Conservation (phyloP, 176 grass and related monocot species). For the Eragrostis curvula region DNA sequence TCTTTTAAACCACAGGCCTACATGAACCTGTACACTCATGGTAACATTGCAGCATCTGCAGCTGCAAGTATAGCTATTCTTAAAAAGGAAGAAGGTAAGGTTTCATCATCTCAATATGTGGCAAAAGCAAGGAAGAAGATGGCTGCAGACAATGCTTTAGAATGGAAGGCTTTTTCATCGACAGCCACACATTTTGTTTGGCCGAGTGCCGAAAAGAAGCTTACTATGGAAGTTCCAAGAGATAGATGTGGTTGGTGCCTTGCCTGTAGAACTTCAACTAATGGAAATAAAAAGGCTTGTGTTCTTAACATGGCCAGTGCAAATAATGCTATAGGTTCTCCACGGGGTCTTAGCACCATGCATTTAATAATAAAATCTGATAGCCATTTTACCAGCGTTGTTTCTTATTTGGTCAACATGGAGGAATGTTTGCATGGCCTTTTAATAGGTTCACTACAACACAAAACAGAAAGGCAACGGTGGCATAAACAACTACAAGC, state of each 20-base stretch:
- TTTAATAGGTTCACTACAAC: constrained; percentile 67
- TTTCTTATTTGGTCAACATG: constrained; percentile 85
- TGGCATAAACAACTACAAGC: constrained; percentile 74
- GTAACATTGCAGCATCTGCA: constrained; percentile 85
- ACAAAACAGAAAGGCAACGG: constrained; percentile 51
- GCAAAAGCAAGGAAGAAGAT: constrained; percentile 68
- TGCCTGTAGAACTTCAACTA: constrained; percentile 79
- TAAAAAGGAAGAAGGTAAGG: constrained; percentile 77
- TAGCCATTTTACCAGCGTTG: constrained; percentile 69
- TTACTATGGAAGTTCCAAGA: constrained; percentile 80
- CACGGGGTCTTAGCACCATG: constrained; percentile 61
- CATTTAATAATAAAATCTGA: constrained; percentile 63
- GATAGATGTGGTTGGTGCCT: constrained; percentile 98
- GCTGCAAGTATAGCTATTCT: constrained; percentile 87
- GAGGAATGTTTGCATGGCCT: constrained; percentile 90
- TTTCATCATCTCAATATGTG: constrained; percentile 52
- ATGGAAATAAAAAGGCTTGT: constrained; percentile 79
- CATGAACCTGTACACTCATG: constrained; percentile 90
- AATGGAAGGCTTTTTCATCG: constrained; percentile 92
- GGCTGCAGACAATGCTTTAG: constrained; percentile 55
- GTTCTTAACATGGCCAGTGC: constrained; percentile 82
- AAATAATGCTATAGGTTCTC: constrained; percentile 78
- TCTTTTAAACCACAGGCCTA: constrained; percentile 87
- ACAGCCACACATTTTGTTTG: constrained; percentile 82
- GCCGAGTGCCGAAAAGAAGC: constrained; percentile 82